These are phyloP conservation scores for Ceratocystis cacaofunesta DNA, from an alignment of 2,329 filamentous ascomycete species.

Conservation along the genomic window DNA sequence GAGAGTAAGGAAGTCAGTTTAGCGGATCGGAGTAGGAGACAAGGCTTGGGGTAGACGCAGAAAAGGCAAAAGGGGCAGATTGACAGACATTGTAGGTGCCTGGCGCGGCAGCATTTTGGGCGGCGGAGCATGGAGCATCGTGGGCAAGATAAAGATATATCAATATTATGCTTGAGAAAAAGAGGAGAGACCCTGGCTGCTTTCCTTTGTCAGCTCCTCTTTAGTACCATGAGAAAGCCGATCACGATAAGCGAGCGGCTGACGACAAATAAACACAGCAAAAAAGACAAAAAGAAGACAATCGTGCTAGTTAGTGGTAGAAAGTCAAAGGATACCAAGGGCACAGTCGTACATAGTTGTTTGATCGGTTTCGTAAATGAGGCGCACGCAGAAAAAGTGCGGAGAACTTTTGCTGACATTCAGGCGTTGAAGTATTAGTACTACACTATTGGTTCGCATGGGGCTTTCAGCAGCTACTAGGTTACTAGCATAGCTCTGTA, in stretches of 20 bases:
- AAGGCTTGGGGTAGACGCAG: background rate
- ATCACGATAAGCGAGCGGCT: background rate
- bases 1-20: background rate
- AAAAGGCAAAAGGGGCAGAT: background rate
- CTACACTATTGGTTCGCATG: no score
- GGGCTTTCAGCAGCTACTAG: no score
- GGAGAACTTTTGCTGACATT: background rate
- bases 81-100: slow-evolving; percentile 8
- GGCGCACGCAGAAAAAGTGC: background rate
- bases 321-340: background rate
- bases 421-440: background rate
- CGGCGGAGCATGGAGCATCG: slow-evolving; percentile 5
- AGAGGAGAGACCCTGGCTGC: background rate
- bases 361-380: background rate
- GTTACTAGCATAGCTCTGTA: no score
- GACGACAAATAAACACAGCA: background rate
- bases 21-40: background rate
- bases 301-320: background rate
- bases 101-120: slow-evolving; percentile 6
- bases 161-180: background rate
- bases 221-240: background rate
- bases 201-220: background rate
- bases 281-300: background rate
- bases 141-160: background rate
- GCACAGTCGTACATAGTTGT: background rate